phyloP scores from a whole-genome alignment of 2,329 filamentous ascomycete genomes.

The Arthroderma sp. region DNA sequence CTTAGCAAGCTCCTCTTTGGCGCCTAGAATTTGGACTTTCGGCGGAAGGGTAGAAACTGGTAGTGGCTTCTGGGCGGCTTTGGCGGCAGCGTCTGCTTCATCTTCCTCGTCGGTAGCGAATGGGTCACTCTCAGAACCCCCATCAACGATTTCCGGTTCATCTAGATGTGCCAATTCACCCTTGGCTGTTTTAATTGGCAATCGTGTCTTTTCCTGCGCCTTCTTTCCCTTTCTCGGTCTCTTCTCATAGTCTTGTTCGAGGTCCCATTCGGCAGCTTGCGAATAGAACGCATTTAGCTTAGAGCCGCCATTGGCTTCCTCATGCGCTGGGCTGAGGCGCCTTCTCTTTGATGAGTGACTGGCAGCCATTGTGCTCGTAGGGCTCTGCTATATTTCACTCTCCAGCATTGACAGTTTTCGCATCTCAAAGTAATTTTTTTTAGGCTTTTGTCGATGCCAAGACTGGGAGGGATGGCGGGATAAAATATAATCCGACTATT shows the following conservation, averaged over 20 bases:
- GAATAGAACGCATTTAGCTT: conserved; percentile 48
- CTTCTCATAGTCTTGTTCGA: conserved; percentile 83
- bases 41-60: conserved; percentile 52
- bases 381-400: too few relatives aligned
- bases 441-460: too few relatives aligned
- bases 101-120: conserved; percentile 46
- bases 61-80: conserved; percentile 36
- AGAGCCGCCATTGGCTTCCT: conserved; percentile 16
- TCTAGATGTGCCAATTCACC: conserved; percentile 54
- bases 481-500: too few relatives aligned
- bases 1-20: conserved; percentile 84
- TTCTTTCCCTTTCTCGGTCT: conserved; percentile 68
- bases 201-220: conserved; percentile 55
- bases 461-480: too few relatives aligned
- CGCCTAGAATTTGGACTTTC: conserved; percentile 66
- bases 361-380: conserved; percentile 23
- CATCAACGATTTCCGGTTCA: conserved; percentile 22
- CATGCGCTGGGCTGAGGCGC: conserved; percentile 35
- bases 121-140: conserved; percentile 42
- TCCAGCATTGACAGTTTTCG: too few relatives aligned
- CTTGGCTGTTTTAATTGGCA: conserved; percentile 78
- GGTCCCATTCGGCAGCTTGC: conserved; percentile 69
- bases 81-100: conserved; percentile 37
- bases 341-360: conserved; percentile 37
- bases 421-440: too few relatives aligned